Evolutionary conservation across 1,284 basidiomycete species (phyloP).

Genomic region (Cutaneotrichosporon spelunceum): DNA sequence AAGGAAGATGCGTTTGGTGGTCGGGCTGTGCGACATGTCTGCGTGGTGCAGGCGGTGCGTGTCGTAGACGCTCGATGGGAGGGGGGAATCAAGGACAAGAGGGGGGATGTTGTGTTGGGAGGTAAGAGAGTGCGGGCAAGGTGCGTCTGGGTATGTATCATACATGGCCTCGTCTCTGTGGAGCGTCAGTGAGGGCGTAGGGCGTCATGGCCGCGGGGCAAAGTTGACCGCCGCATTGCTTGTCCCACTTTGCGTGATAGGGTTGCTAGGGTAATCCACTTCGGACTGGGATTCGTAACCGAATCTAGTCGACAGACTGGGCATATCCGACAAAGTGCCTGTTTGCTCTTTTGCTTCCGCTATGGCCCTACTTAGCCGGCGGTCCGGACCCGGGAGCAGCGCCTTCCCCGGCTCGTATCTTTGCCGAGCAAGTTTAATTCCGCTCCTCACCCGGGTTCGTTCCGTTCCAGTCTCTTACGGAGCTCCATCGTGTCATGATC

Average conservation of each 20-base stretch:
- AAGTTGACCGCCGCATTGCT: background rate
- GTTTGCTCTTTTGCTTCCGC: background rate
- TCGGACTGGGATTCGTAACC: background rate
- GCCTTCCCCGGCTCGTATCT: too few species aligned
- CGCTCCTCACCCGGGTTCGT: too few species aligned
- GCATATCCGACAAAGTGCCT: background rate
- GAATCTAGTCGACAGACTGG: too few species aligned
- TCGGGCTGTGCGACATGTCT: conserved; percentile 9
- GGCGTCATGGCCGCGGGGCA: background rate
- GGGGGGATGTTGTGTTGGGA: background rate
- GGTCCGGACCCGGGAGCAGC: background rate
- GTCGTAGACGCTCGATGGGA: background rate
- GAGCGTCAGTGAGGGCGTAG: background rate
- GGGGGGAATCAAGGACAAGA: background rate
- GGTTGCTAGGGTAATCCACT: background rate
- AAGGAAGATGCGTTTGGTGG: conserved; percentile 42
- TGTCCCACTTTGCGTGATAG: background rate
- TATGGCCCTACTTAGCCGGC: background rate
- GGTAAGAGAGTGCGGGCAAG: background rate
- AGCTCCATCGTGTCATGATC: too few species aligned
- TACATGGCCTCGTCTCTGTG: background rate
- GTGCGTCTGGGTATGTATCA: background rate
- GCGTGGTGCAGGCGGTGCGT: conserved; percentile 10
- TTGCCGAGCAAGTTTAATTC: too few species aligned
- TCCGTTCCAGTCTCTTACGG: too few species aligned